Percentiles rank a stretch among this genome's conserved stretches.
Conservation (phyloP, 306 rosid genomes). For the Cicer pinnatifidum region DNA sequence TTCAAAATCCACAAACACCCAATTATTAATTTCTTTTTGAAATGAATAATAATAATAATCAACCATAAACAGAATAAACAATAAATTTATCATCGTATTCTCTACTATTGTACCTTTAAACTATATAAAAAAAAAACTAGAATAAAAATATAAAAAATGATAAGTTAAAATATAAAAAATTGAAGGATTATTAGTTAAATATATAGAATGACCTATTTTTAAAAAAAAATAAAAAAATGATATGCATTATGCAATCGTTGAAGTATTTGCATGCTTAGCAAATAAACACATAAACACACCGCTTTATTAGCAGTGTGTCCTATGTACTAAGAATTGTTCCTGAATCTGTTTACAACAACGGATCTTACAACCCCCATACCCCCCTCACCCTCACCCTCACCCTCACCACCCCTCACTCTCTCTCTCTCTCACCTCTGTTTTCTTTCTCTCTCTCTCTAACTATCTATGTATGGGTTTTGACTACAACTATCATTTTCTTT, state of each 20-base stretch:
- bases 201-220: constrained; percentile 14
- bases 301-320: constrained; percentile 61
- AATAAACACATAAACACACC: constrained; percentile 70
- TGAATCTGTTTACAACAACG: constrained; percentile 57
- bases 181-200: too few species aligned
- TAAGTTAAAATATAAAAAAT: too few species aligned
- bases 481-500: constrained; percentile 56
- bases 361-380: constrained; percentile 60
- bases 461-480: constrained; percentile 25
- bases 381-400: not conserved
- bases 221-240: not conserved
- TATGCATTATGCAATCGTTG: not conserved
- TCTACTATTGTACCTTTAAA: too few species aligned
- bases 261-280: constrained; percentile 59
- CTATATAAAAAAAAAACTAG: too few species aligned
- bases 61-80: not conserved
- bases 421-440: not conserved
- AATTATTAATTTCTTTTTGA: constrained; percentile 30
- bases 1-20: constrained; percentile 38
- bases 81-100: too few species aligned
- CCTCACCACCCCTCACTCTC: constrained; percentile 13
- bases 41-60: constrained; percentile 12
- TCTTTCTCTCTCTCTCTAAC: constrained; percentile 41
- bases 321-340: constrained; percentile 54
- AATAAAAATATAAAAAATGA: too few species aligned